Percentiles rank a stretch among this genome's conserved stretches.
Conservation (phyloP, 345 rosid genomes). For the Heritiera littoralis region DNA sequence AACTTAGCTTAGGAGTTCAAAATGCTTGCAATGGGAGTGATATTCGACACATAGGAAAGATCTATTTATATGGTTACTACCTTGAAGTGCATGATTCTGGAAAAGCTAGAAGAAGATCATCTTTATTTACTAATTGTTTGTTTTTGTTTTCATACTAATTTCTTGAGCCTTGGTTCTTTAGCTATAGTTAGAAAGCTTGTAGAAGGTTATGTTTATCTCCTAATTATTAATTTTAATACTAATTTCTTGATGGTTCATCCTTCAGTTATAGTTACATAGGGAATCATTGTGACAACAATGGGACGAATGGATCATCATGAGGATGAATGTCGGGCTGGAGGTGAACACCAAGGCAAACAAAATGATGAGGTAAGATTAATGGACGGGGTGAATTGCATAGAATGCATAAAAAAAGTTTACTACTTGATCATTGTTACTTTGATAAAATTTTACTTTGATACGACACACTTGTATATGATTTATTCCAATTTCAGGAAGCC, state of each 20-base stretch:
- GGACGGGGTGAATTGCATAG: background rate
- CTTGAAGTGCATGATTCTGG: background rate
- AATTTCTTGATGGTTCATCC: background rate
- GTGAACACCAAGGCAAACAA: constrained; percentile 57
- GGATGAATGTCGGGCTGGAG: constrained; percentile 50
- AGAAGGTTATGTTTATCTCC: constrained; percentile 12
- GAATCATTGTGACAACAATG: background rate
- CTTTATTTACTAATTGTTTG: background rate
- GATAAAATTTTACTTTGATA: background rate
- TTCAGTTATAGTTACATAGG: background rate
- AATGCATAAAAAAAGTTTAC: background rate
- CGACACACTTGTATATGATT: background rate
- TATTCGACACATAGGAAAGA: background rate
- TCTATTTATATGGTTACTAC: background rate
- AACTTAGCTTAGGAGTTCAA: background rate
- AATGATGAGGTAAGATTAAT: constrained; percentile 65
- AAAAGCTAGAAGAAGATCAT: background rate
- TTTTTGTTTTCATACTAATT: background rate
- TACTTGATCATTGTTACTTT: background rate
- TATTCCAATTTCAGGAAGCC: constrained; percentile 60
- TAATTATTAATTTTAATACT: background rate
- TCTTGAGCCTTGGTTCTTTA: background rate
- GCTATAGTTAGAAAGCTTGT: background rate
- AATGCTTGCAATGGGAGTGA: background rate
- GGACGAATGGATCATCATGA: constrained; percentile 64